Evolutionary conservation across 306 rosid species (phyloP), one percentile per base, ranked within the genome.

Genomic region (Quercus aquifolioides): DNA sequence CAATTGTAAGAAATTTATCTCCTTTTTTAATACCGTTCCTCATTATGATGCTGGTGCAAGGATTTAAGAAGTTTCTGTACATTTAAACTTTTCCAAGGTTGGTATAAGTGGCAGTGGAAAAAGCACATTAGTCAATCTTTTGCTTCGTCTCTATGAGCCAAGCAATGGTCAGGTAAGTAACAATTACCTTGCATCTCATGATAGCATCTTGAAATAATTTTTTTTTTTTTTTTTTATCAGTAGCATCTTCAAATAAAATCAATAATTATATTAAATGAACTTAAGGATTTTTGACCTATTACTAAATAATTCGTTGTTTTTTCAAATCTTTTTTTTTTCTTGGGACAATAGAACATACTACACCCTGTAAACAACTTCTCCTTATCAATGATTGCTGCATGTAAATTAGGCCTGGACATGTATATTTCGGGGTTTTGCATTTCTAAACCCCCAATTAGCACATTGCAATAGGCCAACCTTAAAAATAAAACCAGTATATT

Each of bases 1-100:
- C 95, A 85, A 85, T 94, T 28, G 98, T 94, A 90, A 86, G 91
- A 74, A 31, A 74, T 80, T 33, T 57, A 76, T 57, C 43, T 78
- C 20, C 33, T 55, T 70, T 14, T 70, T 49, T 31, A 12, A 56
- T 73, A 14, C 57, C 56, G 33, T 76, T 73, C 33, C 43, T 73
- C 38, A 54, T 25, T 62, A 81, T 80, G 65, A 59, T 73, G 46
- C 79, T 78, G 73, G 77, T 35, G 2, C 76, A 69, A 67, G 80
- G 35, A 19, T 63, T 46, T 41, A 52, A 35, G 30, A 81, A 59
- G 35, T 86, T 30, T 78, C 69, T 74, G 73, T 70, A 28, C 56
- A 38, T 71, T 59, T 71, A 41, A 73, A 67, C 52, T 57, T 72
- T 76, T 68, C 72, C 30, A 20, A 87, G 90, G 90, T 87, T 58